Conservation (phyloP, 345 rosid species). For the Pugionium dolabratum region DNA sequence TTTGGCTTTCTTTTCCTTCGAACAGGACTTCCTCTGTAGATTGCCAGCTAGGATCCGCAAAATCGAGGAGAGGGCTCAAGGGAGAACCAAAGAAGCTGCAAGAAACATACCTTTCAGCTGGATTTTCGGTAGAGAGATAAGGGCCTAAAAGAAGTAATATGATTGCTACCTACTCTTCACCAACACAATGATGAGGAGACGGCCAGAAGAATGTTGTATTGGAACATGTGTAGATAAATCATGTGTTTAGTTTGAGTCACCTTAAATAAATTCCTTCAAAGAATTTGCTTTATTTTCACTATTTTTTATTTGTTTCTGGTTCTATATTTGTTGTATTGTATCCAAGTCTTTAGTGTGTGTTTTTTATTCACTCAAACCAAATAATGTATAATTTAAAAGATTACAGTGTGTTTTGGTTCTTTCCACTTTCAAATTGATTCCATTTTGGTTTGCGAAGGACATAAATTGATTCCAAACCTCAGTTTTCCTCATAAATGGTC, state of each 20-base stretch:
- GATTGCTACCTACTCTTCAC: slow-evolving; percentile 11
- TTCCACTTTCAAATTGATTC: slow-evolving; percentile 7
- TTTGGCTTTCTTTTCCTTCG: slow-evolving; percentile 8
- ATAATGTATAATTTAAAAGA: background rate
- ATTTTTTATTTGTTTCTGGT: slow-evolving; percentile 20
- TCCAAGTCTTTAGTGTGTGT: background rate
- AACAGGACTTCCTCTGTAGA: slow-evolving; percentile 49
- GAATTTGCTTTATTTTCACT: slow-evolving; percentile 10
- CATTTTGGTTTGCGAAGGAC: background rate
- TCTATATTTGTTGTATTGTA: slow-evolving; percentile 1
- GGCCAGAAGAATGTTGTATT: slow-evolving; percentile 13
- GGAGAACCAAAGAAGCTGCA: slow-evolving; percentile 44
- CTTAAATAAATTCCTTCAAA: slow-evolving; percentile 5
- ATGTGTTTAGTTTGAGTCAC: slow-evolving; percentile 22
- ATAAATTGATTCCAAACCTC: background rate
- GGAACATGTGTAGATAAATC: slow-evolving; percentile 26
- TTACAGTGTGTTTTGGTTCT: background rate
- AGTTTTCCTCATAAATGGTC: background rate
- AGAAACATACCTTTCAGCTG: slow-evolving; percentile 51
- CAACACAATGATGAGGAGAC: slow-evolving; percentile 13
- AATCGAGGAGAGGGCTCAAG: slow-evolving; percentile 55
- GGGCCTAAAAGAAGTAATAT: slow-evolving; percentile 24
- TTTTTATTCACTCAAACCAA: background rate
- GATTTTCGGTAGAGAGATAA: slow-evolving; percentile 50
- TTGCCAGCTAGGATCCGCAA: slow-evolving; percentile 48